phyloP scores from a whole-genome alignment of 2,329 filamentous ascomycete genomes.

The Hypoxylon sp. region DNA sequence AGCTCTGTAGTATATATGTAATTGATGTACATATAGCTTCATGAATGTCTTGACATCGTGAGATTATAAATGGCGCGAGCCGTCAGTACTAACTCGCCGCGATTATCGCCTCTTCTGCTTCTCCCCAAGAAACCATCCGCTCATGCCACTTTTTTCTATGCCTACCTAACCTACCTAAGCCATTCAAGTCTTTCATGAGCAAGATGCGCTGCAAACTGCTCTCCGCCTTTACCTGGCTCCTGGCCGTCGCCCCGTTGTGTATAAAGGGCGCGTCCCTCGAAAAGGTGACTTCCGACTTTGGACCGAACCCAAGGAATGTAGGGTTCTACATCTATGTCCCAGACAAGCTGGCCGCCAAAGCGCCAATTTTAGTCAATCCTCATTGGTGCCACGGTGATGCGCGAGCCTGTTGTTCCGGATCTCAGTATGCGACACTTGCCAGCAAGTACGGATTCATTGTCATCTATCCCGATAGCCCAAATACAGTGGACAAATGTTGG shows the following conservation, averaged over 20 bases:
- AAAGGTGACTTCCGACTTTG: slow-evolving; percentile 51
- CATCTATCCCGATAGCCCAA: slow-evolving; percentile 51
- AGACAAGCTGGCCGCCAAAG: slow-evolving; percentile 56
- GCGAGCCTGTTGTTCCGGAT: slow-evolving; percentile 60
- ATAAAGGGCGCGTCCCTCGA: slow-evolving; percentile 46
- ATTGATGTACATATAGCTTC: background rate
- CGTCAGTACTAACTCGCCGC: too few species aligned
- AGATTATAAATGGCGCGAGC: slow-evolving; percentile 5
- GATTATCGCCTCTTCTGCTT: background rate
- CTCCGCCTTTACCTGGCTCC: slow-evolving; percentile 9
- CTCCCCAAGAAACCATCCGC: background rate
- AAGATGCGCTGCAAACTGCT: slow-evolving; percentile 23
- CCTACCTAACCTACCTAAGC: too few species aligned
- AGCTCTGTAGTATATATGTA: background rate
- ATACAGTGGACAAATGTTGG: slow-evolving; percentile 65
- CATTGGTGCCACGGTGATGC: slow-evolving; percentile 70
- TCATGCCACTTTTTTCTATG: too few species aligned
- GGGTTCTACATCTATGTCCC: slow-evolving; percentile 66
- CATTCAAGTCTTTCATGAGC: background rate
- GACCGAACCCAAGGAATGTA: slow-evolving; percentile 63
- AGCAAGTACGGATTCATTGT: slow-evolving; percentile 59
- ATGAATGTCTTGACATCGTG: background rate
- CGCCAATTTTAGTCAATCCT: slow-evolving; percentile 66
- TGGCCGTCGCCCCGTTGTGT: slow-evolving; percentile 20
- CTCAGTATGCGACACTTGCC: slow-evolving; percentile 66